A percentile compares a stretch with the other conserved stretches of the same genome.
Conservation (phyloP, 1,284 basidiomycete genomes). For the Tetrapyrgos nigripes region DNA sequence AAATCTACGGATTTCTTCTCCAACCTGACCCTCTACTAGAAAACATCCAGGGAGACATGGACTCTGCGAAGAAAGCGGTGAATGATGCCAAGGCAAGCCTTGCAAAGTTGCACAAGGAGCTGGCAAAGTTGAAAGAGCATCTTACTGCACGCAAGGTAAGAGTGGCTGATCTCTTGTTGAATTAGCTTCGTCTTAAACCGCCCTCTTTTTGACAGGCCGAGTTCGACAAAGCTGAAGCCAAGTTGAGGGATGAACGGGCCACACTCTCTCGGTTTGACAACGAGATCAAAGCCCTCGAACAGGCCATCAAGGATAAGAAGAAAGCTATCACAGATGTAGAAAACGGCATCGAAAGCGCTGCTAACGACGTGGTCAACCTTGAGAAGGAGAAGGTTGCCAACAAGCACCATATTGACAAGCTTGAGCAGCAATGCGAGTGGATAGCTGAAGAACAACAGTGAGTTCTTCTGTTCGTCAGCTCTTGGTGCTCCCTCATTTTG, state of each 20-base stretch:
- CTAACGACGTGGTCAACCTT: constrained; percentile 57
- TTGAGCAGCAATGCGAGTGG: constrained; percentile 91
- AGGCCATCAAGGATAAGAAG: constrained; percentile 84
- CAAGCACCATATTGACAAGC: constrained; percentile 50
- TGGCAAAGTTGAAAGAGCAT: constrained; percentile 64
- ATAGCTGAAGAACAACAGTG: constrained; percentile 87
- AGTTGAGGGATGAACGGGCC: constrained; percentile 84
- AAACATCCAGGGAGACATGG: constrained; percentile 85
- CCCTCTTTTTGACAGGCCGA: constrained; percentile 45
- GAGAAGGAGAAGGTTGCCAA: constrained; percentile 61
- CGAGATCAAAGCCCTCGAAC: constrained; percentile 85
- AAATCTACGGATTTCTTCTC: background rate
- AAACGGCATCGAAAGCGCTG: constrained; percentile 65
- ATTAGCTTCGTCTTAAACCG: constrained; percentile 10
- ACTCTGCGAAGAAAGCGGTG: constrained; percentile 62
- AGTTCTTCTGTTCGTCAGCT: constrained; percentile 34
- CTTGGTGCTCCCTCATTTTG: background rate
- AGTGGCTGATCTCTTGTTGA: constrained; percentile 32
- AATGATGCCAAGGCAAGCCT: constrained; percentile 67
- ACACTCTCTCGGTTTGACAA: constrained; percentile 88
- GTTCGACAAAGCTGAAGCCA: constrained; percentile 70
- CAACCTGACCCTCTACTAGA: constrained; percentile 52
- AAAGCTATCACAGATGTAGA: constrained; percentile 77
- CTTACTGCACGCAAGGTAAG: constrained; percentile 56
- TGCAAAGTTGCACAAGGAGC: constrained; percentile 67